Evolutionary conservation across 2,329 filamentous ascomycete species (phyloP), one percentile per base, ranked within the genome.

Genomic region (Cladophialophora yegresii): DNA sequence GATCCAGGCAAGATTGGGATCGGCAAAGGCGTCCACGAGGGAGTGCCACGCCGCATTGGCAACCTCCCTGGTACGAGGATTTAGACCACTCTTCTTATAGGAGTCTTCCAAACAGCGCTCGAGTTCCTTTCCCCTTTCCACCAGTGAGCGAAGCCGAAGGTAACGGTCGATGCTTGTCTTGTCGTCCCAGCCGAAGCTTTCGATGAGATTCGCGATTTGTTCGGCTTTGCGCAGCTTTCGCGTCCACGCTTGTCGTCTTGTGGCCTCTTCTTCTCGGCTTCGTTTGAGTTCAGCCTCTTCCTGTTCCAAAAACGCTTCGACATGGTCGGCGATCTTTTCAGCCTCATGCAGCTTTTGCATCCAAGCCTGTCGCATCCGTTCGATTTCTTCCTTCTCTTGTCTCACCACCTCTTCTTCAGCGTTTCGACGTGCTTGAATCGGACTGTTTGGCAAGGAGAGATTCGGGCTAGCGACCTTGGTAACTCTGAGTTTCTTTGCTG

Each of bases 161-260:
- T 61, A 54, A 32, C 33, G 58, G 9, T 54, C 49, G 26, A 61
- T 23, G 50, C 50, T 47, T 26, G 33, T 40, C 36, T 54, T 61
- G 36, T 61, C 50, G 16, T 13, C 16, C 49, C 33, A 61, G 8
- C 49, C 22, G 20, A 59, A 53, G 28, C 13, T 2, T 22, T 59
- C 47, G n/a, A 53, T 28, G 12, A 26, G 5, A 26, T 40, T 5
- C n/a, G 32, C 47, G 12, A 50, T 20, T 8, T 51, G 28, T 28
- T 59, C 16, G 33, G 47, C 57, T 16, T 53, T 26, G 7, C 20
- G 47, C 4, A 28, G 45, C 32, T 49, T 53, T 10, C 10, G 8
- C 12, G 5, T 40, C 30, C 22, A 32, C 5, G 36, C 54, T 23
- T 22, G 30, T 45, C 5, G 51, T 20, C 26, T 54, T 30, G 7